Conservation (phyloP, 305 asterid species). For the Fraxinus greggii region DNA sequence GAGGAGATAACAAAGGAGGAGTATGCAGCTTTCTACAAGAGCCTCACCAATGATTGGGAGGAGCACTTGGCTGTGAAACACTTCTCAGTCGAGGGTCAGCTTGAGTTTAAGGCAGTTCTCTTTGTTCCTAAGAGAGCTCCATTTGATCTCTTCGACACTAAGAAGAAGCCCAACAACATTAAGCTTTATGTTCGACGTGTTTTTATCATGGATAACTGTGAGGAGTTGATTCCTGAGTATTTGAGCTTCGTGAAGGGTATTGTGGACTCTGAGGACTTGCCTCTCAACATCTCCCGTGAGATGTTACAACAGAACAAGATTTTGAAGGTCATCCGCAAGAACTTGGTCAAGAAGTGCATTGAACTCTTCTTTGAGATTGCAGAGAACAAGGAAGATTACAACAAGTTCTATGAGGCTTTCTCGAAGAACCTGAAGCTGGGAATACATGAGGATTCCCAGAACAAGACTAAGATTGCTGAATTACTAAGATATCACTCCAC, state of each 20-base stretch:
- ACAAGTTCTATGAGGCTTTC: conserved; percentile 68
- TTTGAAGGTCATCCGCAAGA: conserved; percentile 67
- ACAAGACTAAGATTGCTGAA: conserved; percentile 34
- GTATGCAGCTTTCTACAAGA: conserved; percentile 41
- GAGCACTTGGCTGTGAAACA: conserved; percentile 41
- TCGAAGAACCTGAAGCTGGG: conserved; percentile 55
- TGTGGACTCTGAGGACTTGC: conserved; percentile 38
- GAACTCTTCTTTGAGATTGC: conserved; percentile 71
- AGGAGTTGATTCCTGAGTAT: conserved; percentile 40
- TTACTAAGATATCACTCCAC: conserved; percentile 44
- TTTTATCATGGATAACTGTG: conserved; percentile 44
- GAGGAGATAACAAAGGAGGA: conserved; percentile 44
- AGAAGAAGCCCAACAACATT: conserved; percentile 36
- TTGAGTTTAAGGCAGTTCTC: conserved; percentile 39
- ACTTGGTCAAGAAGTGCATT: conserved; percentile 67
- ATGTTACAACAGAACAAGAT: conserved; percentile 65
- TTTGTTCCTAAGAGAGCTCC: conserved; percentile 45
- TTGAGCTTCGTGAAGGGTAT: conserved; percentile 40
- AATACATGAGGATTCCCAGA: conserved; percentile 36
- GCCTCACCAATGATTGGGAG: conserved; percentile 45
- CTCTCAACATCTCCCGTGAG: conserved; percentile 42
- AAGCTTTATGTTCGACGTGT: conserved; percentile 42
- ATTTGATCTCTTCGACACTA: conserved; percentile 39
- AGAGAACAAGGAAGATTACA: conserved; percentile 71
- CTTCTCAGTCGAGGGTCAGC: conserved; percentile 42